Base-by-base conservation (phyloP, 75 land plant genomes). In the Pinus albicaulis region DNA sequence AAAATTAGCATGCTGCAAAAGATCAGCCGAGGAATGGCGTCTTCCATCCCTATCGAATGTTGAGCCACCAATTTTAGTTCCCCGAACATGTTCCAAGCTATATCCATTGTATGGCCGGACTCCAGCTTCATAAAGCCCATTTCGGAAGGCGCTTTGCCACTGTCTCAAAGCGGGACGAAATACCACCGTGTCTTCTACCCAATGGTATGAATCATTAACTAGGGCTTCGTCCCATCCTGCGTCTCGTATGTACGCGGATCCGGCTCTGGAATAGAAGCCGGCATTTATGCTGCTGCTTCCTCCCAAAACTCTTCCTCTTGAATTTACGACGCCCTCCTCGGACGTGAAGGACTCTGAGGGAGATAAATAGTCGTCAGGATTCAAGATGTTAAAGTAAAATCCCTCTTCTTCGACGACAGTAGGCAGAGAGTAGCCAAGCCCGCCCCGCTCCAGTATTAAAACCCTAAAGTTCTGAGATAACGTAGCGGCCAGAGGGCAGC, bases 41-140 rank as follows among this genome's bases (percentile, higher is more conserved):
- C 77, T 52, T 1, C 97, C 99, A 14, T 36, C 12, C 2, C 61
- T 24, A 72, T 96, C 99, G 53, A 96, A 96, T 17, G 86, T 94
- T 6, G 99, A 82, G 5, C 89, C 99, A 1, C 99, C 97, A 26
- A 93, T 81, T 76, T 96, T 96, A 25, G 99, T 94, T 8, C 99
- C 98, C 26, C 48, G 52, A 7, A 84, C n/a, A 55, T 96, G 99
- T 22, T 96, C 84, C 25, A 83, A 74, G 28, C 81, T 90, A 71
- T 75, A 85, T 0, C 92, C 95, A 59, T 91, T 92, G 82, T 90
- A 85, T 0, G 99, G 99, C 22, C 36, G 57, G 15, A 97, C 77
- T 1, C 89, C 89, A 53, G 86, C 90, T 57, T 92, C 99, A n/a
- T 88, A 73, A 15, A 95, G 83, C 3, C 85, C 92, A 71, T 88